Conservation (phyloP, 2,329 filamentous ascomycete genomes). For the Harringtonia aguacate region DNA sequence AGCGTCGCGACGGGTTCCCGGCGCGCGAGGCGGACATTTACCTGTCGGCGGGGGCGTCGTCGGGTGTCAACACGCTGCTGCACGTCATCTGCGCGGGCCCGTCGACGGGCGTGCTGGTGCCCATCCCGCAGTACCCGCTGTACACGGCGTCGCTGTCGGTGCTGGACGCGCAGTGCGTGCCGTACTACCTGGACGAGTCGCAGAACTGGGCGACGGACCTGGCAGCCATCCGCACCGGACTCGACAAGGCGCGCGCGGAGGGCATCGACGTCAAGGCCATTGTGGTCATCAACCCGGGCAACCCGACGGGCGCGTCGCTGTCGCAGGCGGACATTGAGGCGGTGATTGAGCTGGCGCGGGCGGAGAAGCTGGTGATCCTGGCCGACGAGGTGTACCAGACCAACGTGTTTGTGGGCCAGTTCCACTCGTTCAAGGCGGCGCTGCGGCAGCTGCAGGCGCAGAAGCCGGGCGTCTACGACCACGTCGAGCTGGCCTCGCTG, state of each 20-base stretch:
- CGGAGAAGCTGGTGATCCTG: constrained; percentile 79
- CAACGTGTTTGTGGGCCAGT: constrained; percentile 90
- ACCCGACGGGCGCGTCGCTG: constrained; percentile 87
- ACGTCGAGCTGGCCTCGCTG: constrained; percentile 79
- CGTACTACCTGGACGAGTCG: constrained; percentile 86
- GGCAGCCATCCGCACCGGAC: constrained; percentile 60
- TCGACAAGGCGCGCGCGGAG: constrained; percentile 62
- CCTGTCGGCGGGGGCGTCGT: constrained; percentile 82
- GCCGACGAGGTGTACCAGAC: constrained; percentile 99
- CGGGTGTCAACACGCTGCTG: constrained; percentile 88
- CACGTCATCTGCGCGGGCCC: constrained; percentile 74
- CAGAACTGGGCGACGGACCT: constrained; percentile 83
- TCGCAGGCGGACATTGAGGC: constrained; percentile 66
- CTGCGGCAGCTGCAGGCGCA: constrained; percentile 72
- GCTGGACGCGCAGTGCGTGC: constrained; percentile 76
- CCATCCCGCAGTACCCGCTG: constrained; percentile 94
- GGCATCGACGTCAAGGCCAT: constrained; percentile 86
- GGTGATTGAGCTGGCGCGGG: constrained; percentile 77
- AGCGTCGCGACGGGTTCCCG: constrained; percentile 82
- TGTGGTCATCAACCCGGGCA: constrained; percentile 96
- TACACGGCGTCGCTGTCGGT: constrained; percentile 89
- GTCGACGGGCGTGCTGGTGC: constrained; percentile 76
- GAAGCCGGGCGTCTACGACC: constrained; percentile 64
- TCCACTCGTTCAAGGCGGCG: constrained; percentile 89
- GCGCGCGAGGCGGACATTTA: constrained; percentile 75